Evolutionary conservation across 225 moss, liverwort and hornwort genomes (phyloP), one percentile per base, ranked within the genome.

Genomic region (Pleurozium schreberi): DNA sequence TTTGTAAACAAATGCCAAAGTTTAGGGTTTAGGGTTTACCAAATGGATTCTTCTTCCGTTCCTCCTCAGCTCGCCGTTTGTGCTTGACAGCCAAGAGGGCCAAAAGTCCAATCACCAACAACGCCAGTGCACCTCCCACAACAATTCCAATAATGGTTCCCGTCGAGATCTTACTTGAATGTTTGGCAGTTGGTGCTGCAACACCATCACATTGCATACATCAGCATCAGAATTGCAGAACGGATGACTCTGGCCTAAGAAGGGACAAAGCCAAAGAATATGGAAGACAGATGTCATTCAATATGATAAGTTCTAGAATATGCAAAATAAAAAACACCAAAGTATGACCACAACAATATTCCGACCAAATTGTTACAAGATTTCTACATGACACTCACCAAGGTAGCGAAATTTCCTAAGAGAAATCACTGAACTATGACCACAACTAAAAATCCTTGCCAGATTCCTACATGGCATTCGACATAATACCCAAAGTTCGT

Each of bases 51-150:
- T 95, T 92, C 92, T 93, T 91, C 68, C 93, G 91, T 76, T 90
- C 92, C 28, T 69, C 80, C 87, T 97, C 96, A 31, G 96, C 98
- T 84, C 93, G 93, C 87, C 90, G 94, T 91, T 97, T 98, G 83
- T 93, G 94, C 76, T 88, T 92, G 28, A 93, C 59, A 75, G 91
- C 93, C 52, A 97, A 91, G 30, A 82, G 25, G 43, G 63, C 90
- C 9, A 97, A 83, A 61, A 93, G 70, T 9, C 45, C 69, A 78
- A 96, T 75, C 80, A 93, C 64, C 14, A 93, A 11, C 9, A 75
- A 30, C 49, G 74, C 89, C 20, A 89, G 64, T 70, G 88, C 87
- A 65, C 59, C 93, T 57, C 91, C 98, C 75, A 78, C 93, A 20
- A 94, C 92, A 68, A 97, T 93, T 81, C 98, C 98, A 45, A 92